phyloP scores from a whole-genome alignment of 169 alveolate genomes.

The Neospora caninum region DNA sequence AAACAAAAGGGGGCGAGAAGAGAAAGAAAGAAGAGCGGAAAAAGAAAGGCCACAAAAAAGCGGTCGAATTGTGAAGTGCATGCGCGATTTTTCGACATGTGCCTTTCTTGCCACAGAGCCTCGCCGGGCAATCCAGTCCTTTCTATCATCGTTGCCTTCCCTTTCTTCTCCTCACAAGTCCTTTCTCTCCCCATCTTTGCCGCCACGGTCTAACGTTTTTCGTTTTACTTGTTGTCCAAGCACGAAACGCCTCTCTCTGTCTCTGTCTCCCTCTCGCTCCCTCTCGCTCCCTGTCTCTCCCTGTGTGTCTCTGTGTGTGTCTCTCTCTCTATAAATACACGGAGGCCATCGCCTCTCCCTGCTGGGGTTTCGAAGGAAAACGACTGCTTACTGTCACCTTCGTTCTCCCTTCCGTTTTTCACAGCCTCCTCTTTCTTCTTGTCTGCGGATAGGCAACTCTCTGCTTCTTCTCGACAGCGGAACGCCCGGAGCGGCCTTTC shows the following conservation, averaged over 20 bases:
- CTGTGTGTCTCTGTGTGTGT: background rate
- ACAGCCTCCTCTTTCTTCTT: no score
- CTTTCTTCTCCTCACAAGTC: background rate
- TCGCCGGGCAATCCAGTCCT: background rate
- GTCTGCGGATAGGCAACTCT: no score
- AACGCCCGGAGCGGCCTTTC: no score
- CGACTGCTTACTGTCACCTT: no score
- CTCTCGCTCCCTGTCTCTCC: background rate
- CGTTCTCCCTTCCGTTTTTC: no score
- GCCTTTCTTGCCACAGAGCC: background rate
- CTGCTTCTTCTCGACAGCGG: no score
- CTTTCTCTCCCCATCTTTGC: background rate
- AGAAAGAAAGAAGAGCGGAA: background rate
- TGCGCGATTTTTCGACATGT: background rate
- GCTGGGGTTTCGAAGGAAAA: no score
- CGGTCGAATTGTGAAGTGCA: background rate
- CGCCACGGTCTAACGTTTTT: background rate
- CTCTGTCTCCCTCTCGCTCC: background rate
- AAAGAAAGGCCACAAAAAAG: background rate
- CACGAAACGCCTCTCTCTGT: background rate
- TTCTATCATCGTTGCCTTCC: background rate
- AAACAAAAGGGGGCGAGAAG: background rate
- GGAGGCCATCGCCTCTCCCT: no score
- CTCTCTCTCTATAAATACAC: no score
- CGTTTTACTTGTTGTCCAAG: background rate